phyloP scores from a whole-genome alignment of 345 rosid genomes.

The Camelina neglecta region DNA sequence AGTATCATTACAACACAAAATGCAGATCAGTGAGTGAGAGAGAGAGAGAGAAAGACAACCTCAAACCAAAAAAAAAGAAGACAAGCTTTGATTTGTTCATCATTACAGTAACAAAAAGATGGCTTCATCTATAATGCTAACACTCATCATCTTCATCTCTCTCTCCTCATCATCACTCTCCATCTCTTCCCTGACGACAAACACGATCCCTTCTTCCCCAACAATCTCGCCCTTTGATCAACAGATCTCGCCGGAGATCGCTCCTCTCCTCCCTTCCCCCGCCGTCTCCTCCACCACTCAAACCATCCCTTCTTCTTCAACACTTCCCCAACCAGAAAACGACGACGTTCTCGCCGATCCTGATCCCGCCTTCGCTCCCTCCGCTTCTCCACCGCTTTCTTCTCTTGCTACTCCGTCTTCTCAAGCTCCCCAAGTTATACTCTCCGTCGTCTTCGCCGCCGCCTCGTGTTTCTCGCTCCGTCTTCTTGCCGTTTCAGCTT shows the following conservation, averaged over 20 bases:
- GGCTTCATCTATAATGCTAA: slow-evolving; percentile 57
- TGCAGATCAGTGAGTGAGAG: slow-evolving; percentile 4
- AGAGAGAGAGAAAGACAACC: slow-evolving; percentile 14
- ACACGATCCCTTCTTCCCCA: slow-evolving; percentile 42
- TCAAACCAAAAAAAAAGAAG: slow-evolving; percentile 2
- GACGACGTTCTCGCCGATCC: slow-evolving; percentile 46
- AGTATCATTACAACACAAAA: slow-evolving; percentile 37
- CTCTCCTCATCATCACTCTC: slow-evolving; percentile 42
- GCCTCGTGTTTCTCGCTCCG: slow-evolving; percentile 39
- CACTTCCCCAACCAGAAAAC: slow-evolving; percentile 67
- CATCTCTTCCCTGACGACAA: slow-evolving; percentile 38
- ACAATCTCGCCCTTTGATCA: slow-evolving; percentile 56
- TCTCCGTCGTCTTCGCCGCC: slow-evolving; percentile 12
- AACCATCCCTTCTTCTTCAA: slow-evolving; percentile 72
- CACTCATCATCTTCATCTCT: slow-evolving; percentile 39
- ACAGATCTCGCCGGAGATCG: slow-evolving; percentile 74
- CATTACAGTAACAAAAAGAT: slow-evolving; percentile 55
- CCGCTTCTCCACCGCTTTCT: slow-evolving; percentile 52
- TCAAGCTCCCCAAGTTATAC: slow-evolving; percentile 24
- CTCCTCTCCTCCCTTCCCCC: slow-evolving; percentile 77
- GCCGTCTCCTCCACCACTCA: slow-evolving; percentile 61
- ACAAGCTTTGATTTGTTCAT: slow-evolving; percentile 61
- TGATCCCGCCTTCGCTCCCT: slow-evolving; percentile 58
- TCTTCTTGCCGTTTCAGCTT: slow-evolving; percentile 29
- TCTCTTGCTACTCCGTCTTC: slow-evolving; percentile 43